Evolutionary conservation across 2,329 filamentous ascomycete species (phyloP), one percentile per base, ranked within the genome.

Genomic region (Penicillium digitatum): DNA sequence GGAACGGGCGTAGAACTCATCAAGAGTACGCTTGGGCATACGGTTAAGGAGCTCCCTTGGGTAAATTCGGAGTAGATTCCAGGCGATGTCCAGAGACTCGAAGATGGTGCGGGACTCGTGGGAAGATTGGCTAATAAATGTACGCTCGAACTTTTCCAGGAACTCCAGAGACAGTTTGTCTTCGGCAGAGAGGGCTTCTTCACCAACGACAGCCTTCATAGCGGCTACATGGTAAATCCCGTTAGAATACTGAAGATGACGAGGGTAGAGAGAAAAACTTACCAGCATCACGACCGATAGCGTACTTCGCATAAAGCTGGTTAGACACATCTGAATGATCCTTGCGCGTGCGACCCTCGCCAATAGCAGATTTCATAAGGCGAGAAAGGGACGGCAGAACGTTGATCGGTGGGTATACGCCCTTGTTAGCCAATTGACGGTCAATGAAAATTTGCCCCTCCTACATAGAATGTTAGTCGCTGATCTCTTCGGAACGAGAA

Each of bases 341-440:
- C 77, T 90, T 92, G 69, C 94, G 89, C 26, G 94, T 99, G 82
- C 92, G 93, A 62, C 90, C 90, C 79, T 97, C 92, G 68, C 94
- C 94, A 70, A 99, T 99, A 74, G 94, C 94, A 70, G 94, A 99
- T 79, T 99, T 99, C 94, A 99, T 99, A 72, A 99, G 88, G 85
- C 94, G 94, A 24, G 94, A 99, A 37, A 99, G 87, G 45, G 94
- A 99, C 24, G 94, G 94, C 59, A 99, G 81, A 62, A 99, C 94
- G 80, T 99, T 99, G 81, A 99, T 99, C 20, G 94, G 94, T 50
- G 94, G 94, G 81, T 96, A 96, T 78, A 99, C 87, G 78, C 92
- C 93, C 81, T 94, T 94, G 83, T 99, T 99, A 82, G 91, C 76
- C 50, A 99, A 82, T 71, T 88, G 86, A 78, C 93, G 90, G 76